Percentiles rank a stretch among this genome's conserved stretches.
Conservation (phyloP, 371 early-diverging fungal genomes). For the Mucor saturninus region DNA sequence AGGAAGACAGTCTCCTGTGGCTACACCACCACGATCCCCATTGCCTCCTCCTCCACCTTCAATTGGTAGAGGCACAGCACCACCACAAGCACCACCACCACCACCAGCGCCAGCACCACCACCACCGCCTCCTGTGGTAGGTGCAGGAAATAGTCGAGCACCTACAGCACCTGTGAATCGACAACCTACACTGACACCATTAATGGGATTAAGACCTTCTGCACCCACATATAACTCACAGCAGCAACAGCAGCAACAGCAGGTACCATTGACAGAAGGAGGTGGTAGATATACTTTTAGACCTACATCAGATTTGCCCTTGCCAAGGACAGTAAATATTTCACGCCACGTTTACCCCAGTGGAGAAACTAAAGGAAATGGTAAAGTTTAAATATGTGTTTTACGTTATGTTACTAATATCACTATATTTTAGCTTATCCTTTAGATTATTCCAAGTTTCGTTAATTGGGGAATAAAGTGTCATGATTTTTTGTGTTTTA, state of each 20-base stretch:
- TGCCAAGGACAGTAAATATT: conserved; percentile 29
- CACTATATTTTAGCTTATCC: conserved; percentile 27
- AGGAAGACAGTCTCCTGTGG: neutral
- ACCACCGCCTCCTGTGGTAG: neutral
- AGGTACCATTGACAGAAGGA: conserved; percentile 38
- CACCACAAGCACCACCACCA: conserved; percentile 24
- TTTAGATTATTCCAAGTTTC: conserved; percentile 25
- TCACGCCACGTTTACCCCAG: conserved; percentile 42
- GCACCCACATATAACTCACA: neutral
- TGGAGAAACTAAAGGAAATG: conserved; percentile 44
- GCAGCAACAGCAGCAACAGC: neutral
- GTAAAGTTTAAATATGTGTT: conserved; percentile 27
- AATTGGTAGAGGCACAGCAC: neutral
- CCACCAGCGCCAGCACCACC: conserved; percentile 15
- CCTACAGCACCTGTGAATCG: conserved; percentile 8
- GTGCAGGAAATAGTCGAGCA: neutral
- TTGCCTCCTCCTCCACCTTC: conserved; percentile 29
- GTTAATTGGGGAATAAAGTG: neutral
- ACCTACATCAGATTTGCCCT: conserved; percentile 35
- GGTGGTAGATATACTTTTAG: conserved; percentile 43
- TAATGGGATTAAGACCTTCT: conserved; percentile 15
- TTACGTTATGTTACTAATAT: neutral
- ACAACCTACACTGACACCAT: conserved; percentile 4
- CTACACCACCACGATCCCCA: conserved; percentile 23
- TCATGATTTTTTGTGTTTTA: neutral